Evolutionary conservation across 441 rosid species (phyloP).

Genomic region (Dalechampia spathulata): DNA sequence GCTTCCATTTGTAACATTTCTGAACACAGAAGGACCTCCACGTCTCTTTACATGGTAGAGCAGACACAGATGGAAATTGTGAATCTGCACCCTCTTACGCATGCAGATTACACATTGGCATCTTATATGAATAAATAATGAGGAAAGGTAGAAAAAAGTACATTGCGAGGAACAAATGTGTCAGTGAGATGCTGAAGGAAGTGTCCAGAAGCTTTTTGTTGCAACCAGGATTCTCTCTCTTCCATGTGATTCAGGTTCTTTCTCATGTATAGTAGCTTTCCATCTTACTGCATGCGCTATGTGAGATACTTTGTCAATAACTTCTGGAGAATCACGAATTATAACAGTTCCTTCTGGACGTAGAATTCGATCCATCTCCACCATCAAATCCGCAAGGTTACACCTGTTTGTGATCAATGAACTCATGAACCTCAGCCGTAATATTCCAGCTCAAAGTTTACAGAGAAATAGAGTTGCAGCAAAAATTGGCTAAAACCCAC

Average conservation of each 20-base stretch:
- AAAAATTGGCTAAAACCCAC: no score
- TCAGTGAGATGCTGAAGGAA: constrained; percentile 45
- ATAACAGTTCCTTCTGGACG: constrained; percentile 86
- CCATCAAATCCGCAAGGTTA: constrained; percentile 76
- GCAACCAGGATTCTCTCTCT: constrained; percentile 77
- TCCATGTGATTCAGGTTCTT: constrained; percentile 82
- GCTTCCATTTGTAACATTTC: constrained; percentile 10
- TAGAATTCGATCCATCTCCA: constrained; percentile 88
- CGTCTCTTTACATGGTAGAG: no score
- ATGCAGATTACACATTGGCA: constrained; percentile 22
- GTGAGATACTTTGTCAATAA: constrained; percentile 56
- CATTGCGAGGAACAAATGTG: constrained; percentile 23
- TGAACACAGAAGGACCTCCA: constrained; percentile 6
- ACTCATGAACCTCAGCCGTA: neutral
- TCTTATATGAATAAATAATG: constrained; percentile 5
- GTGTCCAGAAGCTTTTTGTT: constrained; percentile 62
- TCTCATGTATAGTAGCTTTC: constrained; percentile 50
- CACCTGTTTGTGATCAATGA: constrained; percentile 48
- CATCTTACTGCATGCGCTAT: constrained; percentile 72
- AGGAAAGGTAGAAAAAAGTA: constrained; percentile 33
- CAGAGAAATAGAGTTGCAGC: no score
- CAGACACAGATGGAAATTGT: no score
- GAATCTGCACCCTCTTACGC: constrained; percentile 38
- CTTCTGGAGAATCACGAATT: constrained; percentile 83
- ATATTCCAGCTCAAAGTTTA: neutral